Conservation (phyloP, 1,284 basidiomycete species). For the Ganoderma boninense region DNA sequence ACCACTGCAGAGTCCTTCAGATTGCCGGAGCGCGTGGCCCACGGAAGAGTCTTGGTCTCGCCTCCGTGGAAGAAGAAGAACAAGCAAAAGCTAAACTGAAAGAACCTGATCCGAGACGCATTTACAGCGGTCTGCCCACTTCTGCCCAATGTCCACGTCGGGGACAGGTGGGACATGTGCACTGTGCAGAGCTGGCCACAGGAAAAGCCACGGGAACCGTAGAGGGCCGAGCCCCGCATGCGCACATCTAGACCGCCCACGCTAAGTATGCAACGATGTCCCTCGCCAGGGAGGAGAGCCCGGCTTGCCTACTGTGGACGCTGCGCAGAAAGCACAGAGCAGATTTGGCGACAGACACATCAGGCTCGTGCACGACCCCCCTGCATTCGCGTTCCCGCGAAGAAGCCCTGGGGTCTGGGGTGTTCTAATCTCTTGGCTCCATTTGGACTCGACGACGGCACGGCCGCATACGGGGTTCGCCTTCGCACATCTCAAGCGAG, state of each 20-base stretch:
- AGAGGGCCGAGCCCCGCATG: neutral
- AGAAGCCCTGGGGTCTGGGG: neutral
- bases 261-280: neutral
- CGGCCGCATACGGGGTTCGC: neutral
- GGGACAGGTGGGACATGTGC: neutral
- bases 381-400: neutral
- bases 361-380: neutral
- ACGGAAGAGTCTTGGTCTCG: neutral
- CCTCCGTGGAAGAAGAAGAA: neutral
- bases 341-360: neutral
- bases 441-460: neutral
- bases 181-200: neutral
- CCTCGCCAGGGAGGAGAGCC: neutral
- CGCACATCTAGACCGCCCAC: neutral
- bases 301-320: neutral
- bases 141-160: neutral
- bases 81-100: neutral
- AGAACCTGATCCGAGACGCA: neutral
- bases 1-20: neutral
- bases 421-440: neutral
- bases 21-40: neutral
- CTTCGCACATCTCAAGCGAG: slow-evolving; percentile 10
- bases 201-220: neutral
- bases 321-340: neutral
- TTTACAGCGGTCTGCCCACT: neutral